Conservation (phyloP, 2,329 filamentous ascomycete genomes). For the Phialemonium atrogriseum region DNA sequence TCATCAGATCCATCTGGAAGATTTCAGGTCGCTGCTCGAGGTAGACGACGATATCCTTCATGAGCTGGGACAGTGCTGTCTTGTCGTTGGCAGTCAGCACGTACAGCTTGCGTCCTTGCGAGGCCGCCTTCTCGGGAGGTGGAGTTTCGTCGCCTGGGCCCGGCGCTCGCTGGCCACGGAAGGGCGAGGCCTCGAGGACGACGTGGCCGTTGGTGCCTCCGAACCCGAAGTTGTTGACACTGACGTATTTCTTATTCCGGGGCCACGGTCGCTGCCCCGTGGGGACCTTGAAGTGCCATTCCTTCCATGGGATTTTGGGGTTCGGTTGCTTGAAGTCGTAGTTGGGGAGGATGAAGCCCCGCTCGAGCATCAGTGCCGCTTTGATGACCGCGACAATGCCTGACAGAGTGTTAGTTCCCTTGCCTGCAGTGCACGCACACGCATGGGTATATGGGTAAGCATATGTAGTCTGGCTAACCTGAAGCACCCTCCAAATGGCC, state of each 20-base stretch:
- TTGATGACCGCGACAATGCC: conserved; percentile 46
- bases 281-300: conserved; percentile 42
- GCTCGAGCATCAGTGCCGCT: conserved; percentile 40
- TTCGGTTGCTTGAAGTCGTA: conserved; percentile 41
- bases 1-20: conserved; percentile 34
- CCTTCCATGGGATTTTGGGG: conserved; percentile 36
- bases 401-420: conserved; percentile 3
- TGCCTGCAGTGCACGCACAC: too few relatives aligned
- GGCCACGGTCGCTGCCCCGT: conserved; percentile 36
- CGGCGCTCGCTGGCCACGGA: conserved; percentile 17
- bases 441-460: not conserved
- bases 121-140: conserved; percentile 7
- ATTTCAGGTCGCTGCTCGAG: conserved; percentile 33
- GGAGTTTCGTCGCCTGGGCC: conserved; percentile 21
- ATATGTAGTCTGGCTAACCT: conserved; percentile 7
- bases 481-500: conserved; percentile 44
- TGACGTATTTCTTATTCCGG: conserved; percentile 38
- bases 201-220: conserved; percentile 37
- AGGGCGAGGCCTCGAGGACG: conserved; percentile 29
- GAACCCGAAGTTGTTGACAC: conserved; percentile 41
- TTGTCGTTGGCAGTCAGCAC: conserved; percentile 33
- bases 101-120: conserved; percentile 29
- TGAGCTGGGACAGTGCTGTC: conserved; percentile 21
- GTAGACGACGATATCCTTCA: conserved; percentile 32
- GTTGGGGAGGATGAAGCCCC: conserved; percentile 40